These are phyloP conservation scores for Dichotomopilus funicola DNA, from an alignment of 2,329 filamentous ascomycete species.

Conservation along the genomic window DNA sequence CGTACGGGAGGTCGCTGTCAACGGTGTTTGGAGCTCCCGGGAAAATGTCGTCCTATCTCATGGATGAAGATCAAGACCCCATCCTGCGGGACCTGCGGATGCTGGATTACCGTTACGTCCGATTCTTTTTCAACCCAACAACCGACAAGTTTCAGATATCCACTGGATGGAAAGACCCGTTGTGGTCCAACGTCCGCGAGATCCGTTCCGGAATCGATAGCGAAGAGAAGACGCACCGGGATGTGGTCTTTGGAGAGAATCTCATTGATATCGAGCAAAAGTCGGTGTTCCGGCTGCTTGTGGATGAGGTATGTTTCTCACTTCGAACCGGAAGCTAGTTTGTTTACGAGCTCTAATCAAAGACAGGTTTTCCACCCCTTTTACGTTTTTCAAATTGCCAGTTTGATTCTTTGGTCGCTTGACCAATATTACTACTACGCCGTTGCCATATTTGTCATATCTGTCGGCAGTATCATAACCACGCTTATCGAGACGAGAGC, in stretches of 20 bases:
- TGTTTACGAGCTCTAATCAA: slow-evolving; percentile 17
- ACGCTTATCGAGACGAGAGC: slow-evolving; percentile 86
- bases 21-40: slow-evolving; percentile 61
- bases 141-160: slow-evolving; percentile 84
- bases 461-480: slow-evolving; percentile 80
- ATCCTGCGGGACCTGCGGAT: slow-evolving; percentile 67
- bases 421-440: slow-evolving; percentile 99
- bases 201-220: slow-evolving; percentile 77
- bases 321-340: not conserved
- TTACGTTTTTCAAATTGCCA: slow-evolving; percentile 96
- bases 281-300: slow-evolving; percentile 69
- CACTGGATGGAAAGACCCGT: slow-evolving; percentile 89
- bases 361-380: slow-evolving; percentile 91
- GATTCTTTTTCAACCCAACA: slow-evolving; percentile 82
- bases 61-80: slow-evolving; percentile 69
- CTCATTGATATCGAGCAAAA: slow-evolving; percentile 92
- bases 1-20: slow-evolving; percentile 50
- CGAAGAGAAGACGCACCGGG: slow-evolving; percentile 77
- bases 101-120: slow-evolving; percentile 89
- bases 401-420: slow-evolving; percentile 86
- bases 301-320: slow-evolving; percentile 64
- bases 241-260: slow-evolving; percentile 83
- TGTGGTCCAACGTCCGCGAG: slow-evolving; percentile 71
- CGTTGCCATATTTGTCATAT: slow-evolving; percentile 89
- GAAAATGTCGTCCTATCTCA: slow-evolving; percentile 48